phyloP scores from a whole-genome alignment of 805 yeast genomes.

The Saturnispora diversa region DNA sequence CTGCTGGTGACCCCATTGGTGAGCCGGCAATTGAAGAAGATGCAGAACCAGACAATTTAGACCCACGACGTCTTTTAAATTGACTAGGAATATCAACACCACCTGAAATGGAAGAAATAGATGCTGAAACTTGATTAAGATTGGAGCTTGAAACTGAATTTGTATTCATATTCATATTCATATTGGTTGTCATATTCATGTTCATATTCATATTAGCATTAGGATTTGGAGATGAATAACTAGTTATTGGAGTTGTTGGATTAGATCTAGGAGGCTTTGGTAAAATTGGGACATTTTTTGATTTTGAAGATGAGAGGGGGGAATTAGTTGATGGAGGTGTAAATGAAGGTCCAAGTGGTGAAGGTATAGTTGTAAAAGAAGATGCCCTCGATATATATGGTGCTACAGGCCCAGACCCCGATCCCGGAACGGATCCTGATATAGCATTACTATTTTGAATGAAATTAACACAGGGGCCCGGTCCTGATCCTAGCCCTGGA shows the following conservation, averaged over 20 bases:
- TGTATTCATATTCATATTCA: too few relatives aligned
- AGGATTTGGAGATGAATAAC: slow-evolving; percentile 5
- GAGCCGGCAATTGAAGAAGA: slow-evolving; percentile 16
- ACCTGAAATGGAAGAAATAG: neutral
- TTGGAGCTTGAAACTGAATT: too few relatives aligned
- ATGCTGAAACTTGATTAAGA: neutral
- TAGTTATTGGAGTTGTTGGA: slow-evolving; percentile 21
- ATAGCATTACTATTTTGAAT: too few relatives aligned
- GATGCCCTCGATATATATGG: slow-evolving; percentile 1
- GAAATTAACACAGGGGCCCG: neutral
- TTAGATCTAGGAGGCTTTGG: slow-evolving; percentile 27
- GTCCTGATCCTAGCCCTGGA: neutral
- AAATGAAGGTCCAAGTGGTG: slow-evolving; percentile 6
- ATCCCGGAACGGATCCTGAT: too few relatives aligned
- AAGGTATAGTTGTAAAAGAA: slow-evolving; percentile 8
- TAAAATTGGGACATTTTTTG: slow-evolving; percentile 29
- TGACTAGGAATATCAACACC: slow-evolving; percentile 14
- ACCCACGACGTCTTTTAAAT: slow-evolving; percentile 29
- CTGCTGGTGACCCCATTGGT: slow-evolving; percentile 16
- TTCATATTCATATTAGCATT: too few relatives aligned
- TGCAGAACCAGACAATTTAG: slow-evolving; percentile 17
- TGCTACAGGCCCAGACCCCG: too few relatives aligned
- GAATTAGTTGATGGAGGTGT: slow-evolving; percentile 9
- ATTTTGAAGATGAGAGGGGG: slow-evolving; percentile 8
- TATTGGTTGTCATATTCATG: too few relatives aligned